phyloP scores from a whole-genome alignment of 257 asterid genomes.

The Solanum gandarillasii region DNA sequence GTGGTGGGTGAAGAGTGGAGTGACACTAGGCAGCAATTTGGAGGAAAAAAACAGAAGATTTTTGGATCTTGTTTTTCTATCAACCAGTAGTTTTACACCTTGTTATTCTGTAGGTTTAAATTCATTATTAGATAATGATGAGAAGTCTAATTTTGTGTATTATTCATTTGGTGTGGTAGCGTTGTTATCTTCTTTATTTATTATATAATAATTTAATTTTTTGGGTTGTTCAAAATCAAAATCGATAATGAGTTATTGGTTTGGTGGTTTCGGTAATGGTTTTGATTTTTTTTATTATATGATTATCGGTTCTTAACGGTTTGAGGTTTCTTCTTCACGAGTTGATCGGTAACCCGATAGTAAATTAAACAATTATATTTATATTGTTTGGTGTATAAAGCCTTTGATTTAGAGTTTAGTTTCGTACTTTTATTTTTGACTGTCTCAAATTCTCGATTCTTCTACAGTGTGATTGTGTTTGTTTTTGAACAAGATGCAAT shows the following conservation, averaged over 20 bases:
- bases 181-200: too few species aligned
- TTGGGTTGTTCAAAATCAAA: too few species aligned
- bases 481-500: neutral
- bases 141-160: neutral
- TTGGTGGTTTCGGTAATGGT: too few species aligned
- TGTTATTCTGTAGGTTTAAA: neutral
- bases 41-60: conserved; percentile 26
- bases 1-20: conserved; percentile 24
- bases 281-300: too few species aligned
- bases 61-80: conserved; percentile 13
- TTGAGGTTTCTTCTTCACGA: neutral
- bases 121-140: neutral
- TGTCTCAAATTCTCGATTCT: neutral
- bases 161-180: neutral
- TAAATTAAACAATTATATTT: too few species aligned
- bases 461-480: neutral
- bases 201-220: too few species aligned
- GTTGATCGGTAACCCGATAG: neutral
- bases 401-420: neutral
- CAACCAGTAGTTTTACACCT: conserved; percentile 13
- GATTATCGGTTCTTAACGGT: neutral
- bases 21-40: conserved; percentile 13
- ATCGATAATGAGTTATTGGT: neutral
- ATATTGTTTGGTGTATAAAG: too few species aligned
- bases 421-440: too few species aligned